phyloP scores from a whole-genome alignment of 495 filamentous ascomycete species.

The Aspergillus avenaceus region DNA sequence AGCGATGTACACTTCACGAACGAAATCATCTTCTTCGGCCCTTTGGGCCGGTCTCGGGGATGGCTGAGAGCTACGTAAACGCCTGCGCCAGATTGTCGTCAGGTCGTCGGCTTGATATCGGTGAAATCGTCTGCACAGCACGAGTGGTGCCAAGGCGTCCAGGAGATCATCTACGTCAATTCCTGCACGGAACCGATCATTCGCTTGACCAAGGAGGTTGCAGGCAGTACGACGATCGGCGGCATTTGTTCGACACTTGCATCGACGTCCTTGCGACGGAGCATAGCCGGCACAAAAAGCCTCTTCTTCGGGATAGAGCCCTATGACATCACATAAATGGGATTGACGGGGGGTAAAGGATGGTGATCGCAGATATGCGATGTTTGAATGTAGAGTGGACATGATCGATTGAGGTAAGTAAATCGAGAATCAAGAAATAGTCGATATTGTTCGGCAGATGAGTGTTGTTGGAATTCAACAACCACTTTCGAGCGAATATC shows the following conservation, averaged over 20 bases:
- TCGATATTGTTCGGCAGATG: too few species aligned
- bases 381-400: background rate
- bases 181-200: constrained; percentile 13
- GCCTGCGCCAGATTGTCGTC: constrained; percentile 9
- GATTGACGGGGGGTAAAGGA: background rate
- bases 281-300: constrained; percentile 23
- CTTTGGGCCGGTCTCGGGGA: background rate
- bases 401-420: too few species aligned
- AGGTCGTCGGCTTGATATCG: constrained; percentile 19
- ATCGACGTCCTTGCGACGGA: constrained; percentile 19
- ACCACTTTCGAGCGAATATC: too few species aligned
- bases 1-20: background rate
- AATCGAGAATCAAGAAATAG: too few species aligned
- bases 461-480: too few species aligned
- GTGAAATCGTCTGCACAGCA: constrained; percentile 23
- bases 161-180: constrained; percentile 14
- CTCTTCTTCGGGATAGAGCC: constrained; percentile 21
- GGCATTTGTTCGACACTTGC: constrained; percentile 16
- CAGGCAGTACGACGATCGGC: constrained; percentile 12
- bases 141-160: constrained; percentile 20
- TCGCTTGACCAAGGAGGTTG: constrained; percentile 19
- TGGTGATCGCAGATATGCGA: too few species aligned
- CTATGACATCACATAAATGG: constrained; percentile 21
- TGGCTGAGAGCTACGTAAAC: background rate
- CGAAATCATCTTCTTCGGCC: background rate